phyloP scores from a whole-genome alignment of 1,139 yeast genomes.

The Lodderomyces pseudojiufengensis region DNA sequence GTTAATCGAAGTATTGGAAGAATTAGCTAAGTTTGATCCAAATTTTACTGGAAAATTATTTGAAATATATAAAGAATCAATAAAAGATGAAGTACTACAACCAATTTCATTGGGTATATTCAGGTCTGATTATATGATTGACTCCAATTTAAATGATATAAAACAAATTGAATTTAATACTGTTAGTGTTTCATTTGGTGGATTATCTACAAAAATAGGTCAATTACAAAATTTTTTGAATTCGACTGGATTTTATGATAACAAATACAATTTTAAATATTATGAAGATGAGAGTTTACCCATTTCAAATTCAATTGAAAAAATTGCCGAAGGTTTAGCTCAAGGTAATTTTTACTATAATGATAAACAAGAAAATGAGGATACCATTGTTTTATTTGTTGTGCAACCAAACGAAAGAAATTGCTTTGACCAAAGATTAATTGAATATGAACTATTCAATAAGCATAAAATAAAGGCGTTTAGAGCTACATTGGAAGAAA shows the following conservation, averaged over 20 bases:
- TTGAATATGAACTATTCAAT: slow-evolving; percentile 67
- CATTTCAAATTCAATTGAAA: slow-evolving; percentile 56
- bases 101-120: slow-evolving; percentile 77
- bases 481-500: slow-evolving; percentile 66
- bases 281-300: slow-evolving; percentile 56
- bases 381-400: slow-evolving; percentile 66
- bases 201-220: slow-evolving; percentile 77
- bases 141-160: slow-evolving; percentile 44
- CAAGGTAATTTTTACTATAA: slow-evolving; percentile 59
- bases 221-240: slow-evolving; percentile 68
- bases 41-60: slow-evolving; percentile 81
- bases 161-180: slow-evolving; percentile 97
- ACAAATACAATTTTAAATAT: slow-evolving; percentile 31
- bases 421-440: slow-evolving; percentile 82
- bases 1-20: slow-evolving; percentile 54
- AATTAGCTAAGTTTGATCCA: slow-evolving; percentile 57
- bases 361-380: slow-evolving; percentile 16
- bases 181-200: slow-evolving; percentile 93
- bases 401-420: slow-evolving; percentile 86
- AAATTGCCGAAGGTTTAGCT: slow-evolving; percentile 69
- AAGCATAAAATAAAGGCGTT: slow-evolving; percentile 55
- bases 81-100: slow-evolving; percentile 47
- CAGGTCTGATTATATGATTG: slow-evolving; percentile 87
- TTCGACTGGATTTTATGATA: slow-evolving; percentile 49
- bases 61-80: slow-evolving; percentile 46